Base-by-base conservation (phyloP, 768 basidiomycete genomes). In the Trametes cingulata region DNA sequence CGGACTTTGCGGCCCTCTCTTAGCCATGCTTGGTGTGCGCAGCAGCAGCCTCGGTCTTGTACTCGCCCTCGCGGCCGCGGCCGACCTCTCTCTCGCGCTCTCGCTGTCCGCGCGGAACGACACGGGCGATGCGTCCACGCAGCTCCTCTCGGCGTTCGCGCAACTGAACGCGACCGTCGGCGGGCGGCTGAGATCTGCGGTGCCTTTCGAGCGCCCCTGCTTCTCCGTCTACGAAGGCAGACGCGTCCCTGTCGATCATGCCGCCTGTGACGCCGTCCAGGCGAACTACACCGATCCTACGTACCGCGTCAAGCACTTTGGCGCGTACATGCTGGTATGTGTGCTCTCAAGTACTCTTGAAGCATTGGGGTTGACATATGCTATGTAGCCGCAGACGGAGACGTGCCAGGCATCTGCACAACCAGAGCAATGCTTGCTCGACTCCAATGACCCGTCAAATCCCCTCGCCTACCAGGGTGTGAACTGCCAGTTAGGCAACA, bases 361-460 rank as follows among this genome's bases (percentile, higher is more conserved):
- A 12, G 3, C 0, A 22, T n/a, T 36, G 7, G 12, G 17, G 10
- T 14, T 33, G 27, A 7, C 27, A 4, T 13, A 14, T 6, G 10
- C 24, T 15, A n/a, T 15, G 14, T 36, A 78, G 73, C 67, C 77
- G 0, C 80, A 85, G 62, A 85, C 80, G 81, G 84, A 84, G 61
- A 81, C 80, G 1, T 86, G 85, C 66, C 82, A 84, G 68, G 61
- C 62, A 9, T 52, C 60, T 0, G 69, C 12, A 17, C 75, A 74
- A 0, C 71, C 73, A 8, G 73, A 77, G 15, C 75, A 77, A 36
- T 85, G 85, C 62, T 70, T 82, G 1, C 75, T 85, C 6, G 77
- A 82, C 66, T 79, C 64, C 52, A 43, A 33, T 24, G 52, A 74
- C 56, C 68, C 69, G 1, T 20, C 62, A 1, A 67, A 72, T 41